Percentiles rank a stretch among this genome's conserved stretches.
Evolutionary conservation across 805 yeast species (phyloP).

Genomic region (Candida endomychidarum): DNA sequence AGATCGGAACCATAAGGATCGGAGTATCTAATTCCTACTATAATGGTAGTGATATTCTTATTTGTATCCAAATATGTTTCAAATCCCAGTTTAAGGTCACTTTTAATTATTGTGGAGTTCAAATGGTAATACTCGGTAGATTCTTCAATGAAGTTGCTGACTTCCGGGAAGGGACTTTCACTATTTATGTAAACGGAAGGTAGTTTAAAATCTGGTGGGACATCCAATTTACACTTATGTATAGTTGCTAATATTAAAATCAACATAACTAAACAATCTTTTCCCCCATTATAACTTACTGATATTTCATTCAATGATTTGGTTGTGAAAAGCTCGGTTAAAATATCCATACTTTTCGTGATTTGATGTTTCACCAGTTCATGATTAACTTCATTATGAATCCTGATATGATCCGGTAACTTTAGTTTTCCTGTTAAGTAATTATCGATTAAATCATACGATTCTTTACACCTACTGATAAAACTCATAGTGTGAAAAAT

Average conservation of each 20-base stretch:
- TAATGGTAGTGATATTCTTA: constrained; percentile 63
- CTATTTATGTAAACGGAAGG: constrained; percentile 74
- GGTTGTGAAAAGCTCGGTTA: constrained; percentile 25
- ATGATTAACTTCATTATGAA: constrained; percentile 2
- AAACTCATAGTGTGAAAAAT: constrained; percentile 12
- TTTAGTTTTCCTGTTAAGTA: constrained; percentile 30
- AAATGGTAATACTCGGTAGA: constrained; percentile 59
- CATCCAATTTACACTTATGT: constrained; percentile 4
- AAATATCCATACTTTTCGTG: constrained; percentile 25
- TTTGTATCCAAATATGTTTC: constrained; percentile 53
- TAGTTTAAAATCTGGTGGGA: constrained; percentile 37
- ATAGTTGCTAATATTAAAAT: constrained; percentile 64
- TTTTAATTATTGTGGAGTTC: constrained; percentile 43
- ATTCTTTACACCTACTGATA: constrained; percentile 28
- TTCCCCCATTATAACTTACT: constrained; percentile 92
- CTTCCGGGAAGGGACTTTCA: constrained; percentile 68
- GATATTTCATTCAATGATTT: constrained; percentile 55
- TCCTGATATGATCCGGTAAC: not conserved
- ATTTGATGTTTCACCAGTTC: constrained; percentile 27
- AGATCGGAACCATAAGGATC: constrained; percentile 79
- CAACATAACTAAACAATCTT: constrained; percentile 91
- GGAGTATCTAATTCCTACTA: constrained; percentile 84
- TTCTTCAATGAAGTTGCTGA: constrained; percentile 60
- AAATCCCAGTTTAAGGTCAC: constrained; percentile 68
- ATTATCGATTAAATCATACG: constrained; percentile 30